Evolutionary conservation across 352 stramenopile genomes (phyloP), one percentile per base, ranked within the genome.

Genomic region (Plasmopara muralis): DNA sequence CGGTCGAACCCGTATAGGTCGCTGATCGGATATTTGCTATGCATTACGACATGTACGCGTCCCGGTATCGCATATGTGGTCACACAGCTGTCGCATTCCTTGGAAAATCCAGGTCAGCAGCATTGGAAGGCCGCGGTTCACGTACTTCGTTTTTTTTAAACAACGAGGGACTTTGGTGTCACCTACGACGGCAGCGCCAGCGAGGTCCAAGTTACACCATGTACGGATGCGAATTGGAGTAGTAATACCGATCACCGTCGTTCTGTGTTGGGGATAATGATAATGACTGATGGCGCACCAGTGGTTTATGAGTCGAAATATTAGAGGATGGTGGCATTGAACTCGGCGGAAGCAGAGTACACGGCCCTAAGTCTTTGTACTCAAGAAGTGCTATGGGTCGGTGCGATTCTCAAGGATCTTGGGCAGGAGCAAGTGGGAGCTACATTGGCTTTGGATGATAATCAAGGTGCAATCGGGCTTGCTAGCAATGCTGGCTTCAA

Each of bases 301-400:
- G 13, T 47, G 2, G 47, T 40, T 4, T 54, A 39, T 30, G 47
- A 47, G 47, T 54, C 47, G 6, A 54, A 47, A n/a, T 54, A 31
- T 18, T 25, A 54, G 38, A 8, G 47, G 0, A 41, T 14, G 4
- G 47, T 46, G 5, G 37, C 25, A 13, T 30, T 54, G 0, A 54
- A n/a, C 28, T 54, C 28, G 0, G 37, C 37, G 6, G 47, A 54
- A 9, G 47, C 38, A 5, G 37, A 54, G 25, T 47, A 47, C 28
- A 54, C 47, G 47, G 37, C 14, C 0, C 9, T 54, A 28, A 45
- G 15, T 25, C 9, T 54, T 6, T 47, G 47, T n/a, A 38, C 14
- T 1, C 47, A 54, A 33, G 47, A 54, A 16, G 47, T 46, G 25
- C 25, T 54, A 2, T 47, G 37, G 47, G 13, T 13, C 2, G 37